Base-by-base conservation (phyloP, 208 protist species). In the Sergeia podlipaevii region DNA sequence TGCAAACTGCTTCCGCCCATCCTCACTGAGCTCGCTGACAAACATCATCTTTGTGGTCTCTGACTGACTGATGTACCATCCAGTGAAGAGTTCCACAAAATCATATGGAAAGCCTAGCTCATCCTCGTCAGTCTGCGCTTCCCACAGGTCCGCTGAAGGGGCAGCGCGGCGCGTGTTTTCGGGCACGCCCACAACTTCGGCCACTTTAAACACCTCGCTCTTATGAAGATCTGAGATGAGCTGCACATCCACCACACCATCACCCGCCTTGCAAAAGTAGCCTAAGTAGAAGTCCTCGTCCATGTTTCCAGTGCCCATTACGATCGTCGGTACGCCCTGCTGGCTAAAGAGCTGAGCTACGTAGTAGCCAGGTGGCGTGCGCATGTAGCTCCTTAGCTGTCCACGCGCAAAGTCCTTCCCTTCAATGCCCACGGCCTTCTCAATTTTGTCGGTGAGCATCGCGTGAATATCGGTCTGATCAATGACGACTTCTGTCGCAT, bases 201-300 rank as follows among this genome's bases (percentile, higher is more conserved):
- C 93, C 6, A 97, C 91, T 0, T 48, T 41, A 73, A 91, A 91
- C 3, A 94, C 96, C 52, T 98, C 96, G 51, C 80, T 93, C 70
- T 98, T 98, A 76, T 98, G 97, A 18, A 98, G 67, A 65, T 98
- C 97, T 10, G 87, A 81, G 45, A 98, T 98, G 23, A 97, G 49
- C 69, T 98, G 95, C 46, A 98, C 78, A 72, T 98, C 97, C 43
- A 96, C 93, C 17, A 98, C 85, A 17, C 97, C 97, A 57, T 98
- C 97, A 11, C 97, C 97, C 3, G 97, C 97, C 65, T 98, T 98
- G 75, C 91, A 98, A 53, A 97, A 98, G 66, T 98, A 98, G 24
- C 73, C 87, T 7, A 98, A 71, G 64, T 97, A 98, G 26, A 92
- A 93, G 60, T 98, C 97, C 59, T 98, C 96, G 57, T 98, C 97